Base-by-base conservation (phyloP, 139 green algal genomes). In the Volvox africanus region DNA sequence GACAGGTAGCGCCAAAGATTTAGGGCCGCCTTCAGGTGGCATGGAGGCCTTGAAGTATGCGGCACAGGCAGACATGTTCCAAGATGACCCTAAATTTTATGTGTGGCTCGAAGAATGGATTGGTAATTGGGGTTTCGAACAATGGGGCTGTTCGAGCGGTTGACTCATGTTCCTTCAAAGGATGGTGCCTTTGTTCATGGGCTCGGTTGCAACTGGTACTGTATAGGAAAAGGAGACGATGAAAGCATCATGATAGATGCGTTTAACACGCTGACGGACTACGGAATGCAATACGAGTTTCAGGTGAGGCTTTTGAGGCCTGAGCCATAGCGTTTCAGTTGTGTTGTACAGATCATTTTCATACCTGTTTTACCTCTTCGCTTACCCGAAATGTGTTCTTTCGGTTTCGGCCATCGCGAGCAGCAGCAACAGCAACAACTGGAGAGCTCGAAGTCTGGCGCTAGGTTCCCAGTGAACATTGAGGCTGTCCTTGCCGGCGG, bases 11-110 rank as follows among this genome's bases (percentile, higher is more conserved):
- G 5, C 78, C 9, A 24, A 1, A 35, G 36, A 19, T 14, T 37
- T 33, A 22, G 78, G 36, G 1, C 18, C 33, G 32, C 78, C 78
- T 12, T 36, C 37, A 67, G 78, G 78, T 65, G 78, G 78, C 36
- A 37, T 84, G 30, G 78, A 65, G 37, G 82, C 61, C 22, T 14
- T 88, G 2, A 77, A 88, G 35, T 88, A 80, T 65, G 82, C 65
- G 32, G 61, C 82, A 28, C 35, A 80, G 22, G 84, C 68, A 3
- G 84, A 89, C 26, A 44, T 50, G 65, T 61, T 87, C 12, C 81
- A 87, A 37, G 86, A 90, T 20, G 86, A 90, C 50, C 86, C 86
- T 5, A 90, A 90, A 9, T 90, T 90, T 37, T 83, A 83, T 33
- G 35, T 14, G n/a, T 90, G 71, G 71, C 73, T 90, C 0, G 50